Evolutionary conservation across 306 rosid genomes (phyloP).

Genomic region (Mimosa bimucronata): DNA sequence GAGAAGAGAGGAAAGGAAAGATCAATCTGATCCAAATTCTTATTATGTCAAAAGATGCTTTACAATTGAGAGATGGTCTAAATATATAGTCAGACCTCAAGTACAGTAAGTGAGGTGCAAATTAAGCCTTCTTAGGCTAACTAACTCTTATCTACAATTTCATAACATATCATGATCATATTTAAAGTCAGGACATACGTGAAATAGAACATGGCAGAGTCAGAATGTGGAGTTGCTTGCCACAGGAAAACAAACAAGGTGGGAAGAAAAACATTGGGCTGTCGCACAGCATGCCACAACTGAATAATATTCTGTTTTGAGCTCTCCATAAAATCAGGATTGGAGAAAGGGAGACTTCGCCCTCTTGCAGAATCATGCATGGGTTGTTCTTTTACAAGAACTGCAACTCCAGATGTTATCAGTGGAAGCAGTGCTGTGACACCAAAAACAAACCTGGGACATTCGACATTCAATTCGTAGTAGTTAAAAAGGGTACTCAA

Average conservation of each 20-base stretch:
- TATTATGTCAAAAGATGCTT: no score
- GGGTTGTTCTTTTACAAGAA: conserved; percentile 88
- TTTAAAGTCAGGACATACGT: conserved; percentile 60
- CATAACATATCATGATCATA: conserved; percentile 27
- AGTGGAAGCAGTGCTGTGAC: conserved; percentile 89
- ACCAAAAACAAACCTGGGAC: conserved; percentile 94
- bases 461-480: conserved; percentile 36
- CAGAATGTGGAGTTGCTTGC: conserved; percentile 99
- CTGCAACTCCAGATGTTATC: conserved; percentile 89
- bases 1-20: no score
- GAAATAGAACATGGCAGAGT: conserved; percentile 95
- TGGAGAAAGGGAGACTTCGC: conserved; percentile 44
- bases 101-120: no score
- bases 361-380: conserved; percentile 50
- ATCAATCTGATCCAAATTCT: no score
- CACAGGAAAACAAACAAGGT: conserved; percentile 91
- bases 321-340: conserved; percentile 62
- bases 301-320: conserved; percentile 69
- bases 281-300: conserved; percentile 79
- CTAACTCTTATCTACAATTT: no score
- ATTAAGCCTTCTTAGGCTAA: no score
- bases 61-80: no score
- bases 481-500: conserved; percentile 12
- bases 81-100: no score
- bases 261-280: conserved; percentile 82